Conservation (phyloP, 2,329 filamentous ascomycete species). For the Venturia pyrina region DNA sequence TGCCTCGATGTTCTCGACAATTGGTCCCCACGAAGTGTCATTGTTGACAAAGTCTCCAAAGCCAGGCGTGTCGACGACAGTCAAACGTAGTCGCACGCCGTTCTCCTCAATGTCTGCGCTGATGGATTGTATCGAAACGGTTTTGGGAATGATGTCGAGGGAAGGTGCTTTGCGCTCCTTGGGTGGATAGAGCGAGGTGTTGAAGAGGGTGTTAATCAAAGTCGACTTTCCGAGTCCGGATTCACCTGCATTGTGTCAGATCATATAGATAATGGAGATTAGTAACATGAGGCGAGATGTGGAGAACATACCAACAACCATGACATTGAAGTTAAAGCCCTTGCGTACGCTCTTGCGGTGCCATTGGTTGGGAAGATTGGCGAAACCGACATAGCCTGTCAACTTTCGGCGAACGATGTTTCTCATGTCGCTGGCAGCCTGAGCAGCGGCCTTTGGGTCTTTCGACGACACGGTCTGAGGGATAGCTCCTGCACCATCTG, state of each 20-base stretch:
- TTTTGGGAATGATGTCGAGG: conserved; percentile 95
- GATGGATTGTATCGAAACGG: conserved; percentile 44
- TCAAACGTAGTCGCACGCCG: conserved; percentile 88
- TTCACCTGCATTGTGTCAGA: conserved; percentile 57
- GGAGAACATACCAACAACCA: conserved; percentile 89
- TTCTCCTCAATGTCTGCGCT: conserved; percentile 81
- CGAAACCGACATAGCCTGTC: conserved; percentile 96
- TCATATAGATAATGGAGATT: not conserved
- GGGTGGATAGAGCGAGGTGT: conserved; percentile 96
- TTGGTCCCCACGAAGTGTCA: conserved; percentile 97
- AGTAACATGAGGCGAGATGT: not conserved
- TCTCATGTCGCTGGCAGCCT: conserved; percentile 50
- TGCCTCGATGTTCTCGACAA: conserved; percentile 99
- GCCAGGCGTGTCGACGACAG: conserved; percentile 93
- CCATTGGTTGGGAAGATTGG: conserved; percentile 99
- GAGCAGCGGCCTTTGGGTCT: conserved; percentile 48
- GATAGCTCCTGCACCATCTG: conserved; percentile 37
- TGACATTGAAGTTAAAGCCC: conserved; percentile 99
- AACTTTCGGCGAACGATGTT: conserved; percentile 98
- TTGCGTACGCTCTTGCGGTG: conserved; percentile 99
- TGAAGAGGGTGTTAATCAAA: conserved; percentile 98
- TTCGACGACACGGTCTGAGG: conserved; percentile 54
- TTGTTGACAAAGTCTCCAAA: conserved; percentile 99
- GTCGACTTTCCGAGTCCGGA: conserved; percentile 98
- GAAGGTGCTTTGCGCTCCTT: conserved; percentile 97